phyloP scores from a whole-genome alignment of 371 early-diverging fungal genomes.

The Dentiscutata heterogama region DNA sequence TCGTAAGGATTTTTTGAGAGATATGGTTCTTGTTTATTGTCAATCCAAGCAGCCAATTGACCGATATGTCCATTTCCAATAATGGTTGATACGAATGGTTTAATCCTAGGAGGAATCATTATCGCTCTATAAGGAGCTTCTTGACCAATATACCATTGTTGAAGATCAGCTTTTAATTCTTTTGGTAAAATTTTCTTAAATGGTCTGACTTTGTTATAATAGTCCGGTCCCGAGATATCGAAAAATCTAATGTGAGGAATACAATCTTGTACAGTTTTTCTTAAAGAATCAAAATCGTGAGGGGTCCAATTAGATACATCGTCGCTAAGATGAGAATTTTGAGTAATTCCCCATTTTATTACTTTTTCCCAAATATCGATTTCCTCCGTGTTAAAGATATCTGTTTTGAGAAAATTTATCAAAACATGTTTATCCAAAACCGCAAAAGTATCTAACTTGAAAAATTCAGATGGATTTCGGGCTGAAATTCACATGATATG shows the following conservation, averaged over 20 bases:
- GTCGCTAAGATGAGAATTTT: background rate
- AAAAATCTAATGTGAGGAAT: conserved; percentile 40
- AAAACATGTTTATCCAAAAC: conserved; percentile 26
- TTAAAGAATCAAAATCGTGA: conserved; percentile 21
- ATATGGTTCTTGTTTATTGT: conserved; percentile 6
- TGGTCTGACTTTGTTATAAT: conserved; percentile 30
- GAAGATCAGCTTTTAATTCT: background rate
- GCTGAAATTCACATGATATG: background rate
- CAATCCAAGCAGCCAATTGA: conserved; percentile 36
- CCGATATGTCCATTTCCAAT: conserved; percentile 1
- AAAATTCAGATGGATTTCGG: conserved; percentile 14
- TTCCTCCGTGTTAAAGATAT: conserved; percentile 35
- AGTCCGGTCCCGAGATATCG: conserved; percentile 29
- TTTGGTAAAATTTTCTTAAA: conserved; percentile 36
- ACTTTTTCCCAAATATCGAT: conserved; percentile 38
- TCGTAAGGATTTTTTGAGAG: background rate
- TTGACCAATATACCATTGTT: background rate
- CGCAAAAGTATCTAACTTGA: conserved; percentile 31
- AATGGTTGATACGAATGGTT: conserved; percentile 7
- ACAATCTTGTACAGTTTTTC: background rate
- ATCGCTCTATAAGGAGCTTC: background rate
- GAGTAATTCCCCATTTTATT: conserved; percentile 37
- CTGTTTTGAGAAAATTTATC: conserved; percentile 20
- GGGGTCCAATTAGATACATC: conserved; percentile 29
- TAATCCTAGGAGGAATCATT: background rate